Evolutionary conservation across 2,329 filamentous ascomycete species (phyloP).

Genomic region (Chaetomiaceae sp.): DNA sequence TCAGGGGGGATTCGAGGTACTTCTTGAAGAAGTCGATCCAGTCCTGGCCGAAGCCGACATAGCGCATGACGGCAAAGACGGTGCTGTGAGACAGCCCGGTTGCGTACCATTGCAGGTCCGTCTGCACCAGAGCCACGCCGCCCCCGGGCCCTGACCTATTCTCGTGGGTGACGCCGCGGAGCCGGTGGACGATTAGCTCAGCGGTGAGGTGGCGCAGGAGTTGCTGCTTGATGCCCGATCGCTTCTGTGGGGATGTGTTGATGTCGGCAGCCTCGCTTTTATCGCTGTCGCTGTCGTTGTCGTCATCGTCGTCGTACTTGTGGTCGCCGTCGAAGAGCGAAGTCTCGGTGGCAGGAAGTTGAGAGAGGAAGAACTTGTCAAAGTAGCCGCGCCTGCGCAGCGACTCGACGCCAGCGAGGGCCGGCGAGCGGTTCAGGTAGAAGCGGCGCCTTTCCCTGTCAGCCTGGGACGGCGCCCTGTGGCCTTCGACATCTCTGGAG

Average conservation of each 20-base stretch:
- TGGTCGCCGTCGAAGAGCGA: conserved; percentile 25
- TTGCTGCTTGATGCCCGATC: conserved; percentile 34
- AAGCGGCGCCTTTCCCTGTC: conserved; percentile 29
- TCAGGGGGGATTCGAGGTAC: conserved; percentile 43
- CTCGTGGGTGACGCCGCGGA: conserved; percentile 30
- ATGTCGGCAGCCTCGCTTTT: conserved; percentile 4
- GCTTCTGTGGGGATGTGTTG: conserved; percentile 20
- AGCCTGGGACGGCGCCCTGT: conserved; percentile 16
- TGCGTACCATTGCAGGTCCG: conserved; percentile 40
- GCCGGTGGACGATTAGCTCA: conserved; percentile 34
- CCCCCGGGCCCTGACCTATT: conserved; percentile 11
- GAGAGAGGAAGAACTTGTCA: conserved; percentile 33
- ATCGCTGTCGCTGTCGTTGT: conserved; percentile 22
- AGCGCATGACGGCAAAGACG: conserved; percentile 39
- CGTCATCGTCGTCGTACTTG: conserved; percentile 22
- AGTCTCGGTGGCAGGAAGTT: conserved; percentile 29
- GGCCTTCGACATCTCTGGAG: conserved; percentile 12
- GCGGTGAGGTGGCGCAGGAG: conserved; percentile 38
- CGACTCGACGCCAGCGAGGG: conserved; percentile 7
- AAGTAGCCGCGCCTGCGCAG: conserved; percentile 26
- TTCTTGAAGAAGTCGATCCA: conserved; percentile 43
- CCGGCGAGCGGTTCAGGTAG: conserved; percentile 21
- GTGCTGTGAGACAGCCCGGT: conserved; percentile 42
- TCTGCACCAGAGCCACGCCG: conserved; percentile 37
- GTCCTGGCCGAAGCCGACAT: conserved; percentile 39